A percentile compares a stretch with the other conserved stretches of the same genome.
phyloP scores from a whole-genome alignment of 2,329 filamentous ascomycete species.

The Penicillium sp. region DNA sequence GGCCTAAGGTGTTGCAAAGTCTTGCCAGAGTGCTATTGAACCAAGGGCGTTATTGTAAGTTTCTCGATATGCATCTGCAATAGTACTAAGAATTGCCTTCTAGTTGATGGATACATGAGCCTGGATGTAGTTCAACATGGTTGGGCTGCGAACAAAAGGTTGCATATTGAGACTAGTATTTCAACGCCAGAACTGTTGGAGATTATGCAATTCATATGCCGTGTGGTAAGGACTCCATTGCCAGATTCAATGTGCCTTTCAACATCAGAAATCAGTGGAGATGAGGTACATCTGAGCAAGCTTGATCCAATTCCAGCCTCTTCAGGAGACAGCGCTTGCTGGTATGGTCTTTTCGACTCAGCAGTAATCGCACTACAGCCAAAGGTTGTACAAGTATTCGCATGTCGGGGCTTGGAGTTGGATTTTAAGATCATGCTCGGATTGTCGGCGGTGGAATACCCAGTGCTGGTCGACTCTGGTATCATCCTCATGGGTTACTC shows the following conservation, averaged over 20 bases:
- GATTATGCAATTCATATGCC: neutral
- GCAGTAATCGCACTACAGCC: neutral
- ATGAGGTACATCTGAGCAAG: neutral
- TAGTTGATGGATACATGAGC: neutral
- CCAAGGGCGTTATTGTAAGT: neutral
- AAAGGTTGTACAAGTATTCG: neutral
- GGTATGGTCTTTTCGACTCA: neutral
- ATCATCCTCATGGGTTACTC: slow-evolving; percentile 14
- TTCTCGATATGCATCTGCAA: neutral
- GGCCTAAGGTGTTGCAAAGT: neutral
- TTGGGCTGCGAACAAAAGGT: too few species aligned
- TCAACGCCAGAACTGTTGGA: neutral
- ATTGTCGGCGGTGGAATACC: slow-evolving; percentile 11
- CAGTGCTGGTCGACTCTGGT: slow-evolving; percentile 6
- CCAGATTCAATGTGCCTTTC: neutral
- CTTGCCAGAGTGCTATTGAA: neutral
- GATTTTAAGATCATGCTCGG: slow-evolving; percentile 9
- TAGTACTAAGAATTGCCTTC: neutral
- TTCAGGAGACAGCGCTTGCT: neutral
- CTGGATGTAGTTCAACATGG: neutral
- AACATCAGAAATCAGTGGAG: neutral
- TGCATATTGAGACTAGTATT: neutral
- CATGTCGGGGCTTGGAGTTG: neutral
- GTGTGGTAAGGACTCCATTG: neutral
- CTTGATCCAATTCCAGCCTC: neutral